phyloP scores from a whole-genome alignment of 2,329 filamentous ascomycete species.

The Colletotrichum sp. region DNA sequence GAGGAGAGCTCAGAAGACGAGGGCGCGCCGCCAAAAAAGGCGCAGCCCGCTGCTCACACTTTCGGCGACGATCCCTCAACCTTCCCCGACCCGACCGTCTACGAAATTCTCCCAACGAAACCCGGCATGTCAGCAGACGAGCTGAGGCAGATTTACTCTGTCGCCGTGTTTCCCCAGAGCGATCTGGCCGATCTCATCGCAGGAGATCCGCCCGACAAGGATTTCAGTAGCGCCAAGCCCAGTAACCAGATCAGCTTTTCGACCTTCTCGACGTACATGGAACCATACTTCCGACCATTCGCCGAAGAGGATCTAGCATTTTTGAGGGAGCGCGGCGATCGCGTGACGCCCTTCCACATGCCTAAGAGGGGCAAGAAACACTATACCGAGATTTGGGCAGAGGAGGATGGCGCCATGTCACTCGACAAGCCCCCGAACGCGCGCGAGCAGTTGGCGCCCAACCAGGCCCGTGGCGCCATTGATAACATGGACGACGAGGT shows the following conservation, averaged over 20 bases:
- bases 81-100: constrained; percentile 91
- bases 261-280: constrained; percentile 91
- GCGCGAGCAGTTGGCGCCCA: constrained; percentile 73
- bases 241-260: constrained; percentile 92
- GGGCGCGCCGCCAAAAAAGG: constrained; percentile 64
- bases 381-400: constrained; percentile 91
- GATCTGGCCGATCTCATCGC: constrained; percentile 87
- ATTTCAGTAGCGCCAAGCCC: constrained; percentile 94
- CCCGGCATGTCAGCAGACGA: constrained; percentile 84
- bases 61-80: constrained; percentile 92
- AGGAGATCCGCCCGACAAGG: constrained; percentile 88
- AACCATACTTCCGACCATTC: constrained; percentile 88
- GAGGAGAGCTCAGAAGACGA: constrained; percentile 64
- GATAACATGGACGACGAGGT: constrained; percentile 87
- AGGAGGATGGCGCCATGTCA: constrained; percentile 85
- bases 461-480: constrained; percentile 83
- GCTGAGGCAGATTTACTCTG: constrained; percentile 86
- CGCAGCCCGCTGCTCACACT: constrained; percentile 79
- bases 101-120: constrained; percentile 82
- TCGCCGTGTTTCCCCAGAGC: constrained; percentile 79
- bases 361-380: constrained; percentile 83
- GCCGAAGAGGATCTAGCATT: constrained; percentile 95
- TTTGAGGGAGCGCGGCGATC: constrained; percentile 86
- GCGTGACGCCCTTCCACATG: constrained; percentile 82
- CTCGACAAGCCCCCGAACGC: constrained; percentile 69